phyloP scores from a whole-genome alignment of 2,329 filamentous ascomycete genomes.

The Apiospora aurea region DNA sequence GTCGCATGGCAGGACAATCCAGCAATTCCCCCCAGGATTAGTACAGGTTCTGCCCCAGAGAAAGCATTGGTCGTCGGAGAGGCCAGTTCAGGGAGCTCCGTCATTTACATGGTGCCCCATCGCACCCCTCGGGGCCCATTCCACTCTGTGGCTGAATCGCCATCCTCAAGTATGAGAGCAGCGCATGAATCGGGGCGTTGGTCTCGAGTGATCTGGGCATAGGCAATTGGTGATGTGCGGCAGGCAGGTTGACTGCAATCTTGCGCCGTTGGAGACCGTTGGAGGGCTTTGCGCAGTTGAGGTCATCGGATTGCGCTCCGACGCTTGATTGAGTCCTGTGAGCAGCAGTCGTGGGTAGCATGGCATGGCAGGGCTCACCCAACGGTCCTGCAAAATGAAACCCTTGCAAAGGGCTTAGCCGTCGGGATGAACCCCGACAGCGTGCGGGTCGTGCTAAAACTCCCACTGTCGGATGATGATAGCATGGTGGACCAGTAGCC shows the following conservation, averaged over 20 bases:
- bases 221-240: not conserved
- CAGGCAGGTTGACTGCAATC: not conserved
- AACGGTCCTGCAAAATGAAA: not conserved
- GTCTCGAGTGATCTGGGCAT: not conserved
- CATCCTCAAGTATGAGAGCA: not conserved
- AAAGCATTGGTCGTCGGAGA: slow-evolving; percentile 13
- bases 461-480: not conserved
- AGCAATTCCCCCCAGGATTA: slow-evolving; percentile 9
- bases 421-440: slow-evolving; percentile 17
- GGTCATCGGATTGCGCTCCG: not conserved
- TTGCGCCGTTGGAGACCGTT: slow-evolving; percentile 5
- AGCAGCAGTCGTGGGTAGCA: not conserved
- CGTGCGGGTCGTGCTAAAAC: slow-evolving; percentile 15
- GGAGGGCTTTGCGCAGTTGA: not conserved
- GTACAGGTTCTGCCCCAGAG: slow-evolving; percentile 16
- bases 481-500: slow-evolving; percentile 1
- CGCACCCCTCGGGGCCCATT: not conserved
- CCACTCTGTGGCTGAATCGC: slow-evolving; percentile 19
- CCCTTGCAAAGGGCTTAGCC: not conserved
- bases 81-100: slow-evolving; percentile 12
- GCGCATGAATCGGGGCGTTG: slow-evolving; percentile 15
- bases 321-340: not conserved
- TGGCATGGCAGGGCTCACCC: slow-evolving; percentile 2
- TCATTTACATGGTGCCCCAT: slow-evolving; percentile 2
- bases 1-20: slow-evolving; percentile 9